Evolutionary conservation across 2,329 filamentous ascomycete genomes (phyloP).

Genomic region (Cladophialophora yegresii): DNA sequence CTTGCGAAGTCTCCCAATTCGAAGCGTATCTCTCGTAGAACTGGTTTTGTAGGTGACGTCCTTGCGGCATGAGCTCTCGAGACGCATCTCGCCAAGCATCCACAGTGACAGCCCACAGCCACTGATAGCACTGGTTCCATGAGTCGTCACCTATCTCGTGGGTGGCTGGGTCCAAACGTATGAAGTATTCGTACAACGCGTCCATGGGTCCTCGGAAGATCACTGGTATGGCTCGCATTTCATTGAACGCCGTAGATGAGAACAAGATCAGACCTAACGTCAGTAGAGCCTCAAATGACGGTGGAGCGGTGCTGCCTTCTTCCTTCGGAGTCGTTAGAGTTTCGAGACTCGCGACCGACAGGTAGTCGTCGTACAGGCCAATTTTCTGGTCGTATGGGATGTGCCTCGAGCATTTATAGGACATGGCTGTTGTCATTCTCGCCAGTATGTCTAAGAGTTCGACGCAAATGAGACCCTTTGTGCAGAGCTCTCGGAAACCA

Average conservation of each 20-base stretch:
- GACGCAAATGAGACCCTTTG: background rate
- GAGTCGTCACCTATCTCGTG: background rate
- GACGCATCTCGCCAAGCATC: conserved; percentile 6
- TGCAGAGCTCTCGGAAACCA: background rate
- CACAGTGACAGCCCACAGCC: background rate
- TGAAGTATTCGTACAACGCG: background rate
- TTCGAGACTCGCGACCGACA: background rate
- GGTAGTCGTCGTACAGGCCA: conserved; percentile 5
- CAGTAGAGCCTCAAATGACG: background rate
- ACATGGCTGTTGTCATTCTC: conserved; percentile 2
- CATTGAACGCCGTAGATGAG: conserved; percentile 5
- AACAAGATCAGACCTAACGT: background rate
- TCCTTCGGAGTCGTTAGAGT: background rate
- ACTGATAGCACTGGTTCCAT: background rate
- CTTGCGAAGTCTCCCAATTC: background rate
- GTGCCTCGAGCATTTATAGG: background rate
- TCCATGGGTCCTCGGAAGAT: conserved; percentile 5
- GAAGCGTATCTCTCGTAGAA: conserved; percentile 1
- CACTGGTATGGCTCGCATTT: conserved; percentile 6
- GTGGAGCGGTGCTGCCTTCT: background rate
- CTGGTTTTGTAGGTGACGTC: background rate
- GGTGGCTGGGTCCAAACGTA: background rate
- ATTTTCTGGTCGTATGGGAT: conserved; percentile 1
- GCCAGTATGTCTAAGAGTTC: background rate
- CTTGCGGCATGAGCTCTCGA: background rate